These are phyloP conservation scores for Citrus inodora DNA, from an alignment of 345 rosid genomes.

Conservation along the genomic window DNA sequence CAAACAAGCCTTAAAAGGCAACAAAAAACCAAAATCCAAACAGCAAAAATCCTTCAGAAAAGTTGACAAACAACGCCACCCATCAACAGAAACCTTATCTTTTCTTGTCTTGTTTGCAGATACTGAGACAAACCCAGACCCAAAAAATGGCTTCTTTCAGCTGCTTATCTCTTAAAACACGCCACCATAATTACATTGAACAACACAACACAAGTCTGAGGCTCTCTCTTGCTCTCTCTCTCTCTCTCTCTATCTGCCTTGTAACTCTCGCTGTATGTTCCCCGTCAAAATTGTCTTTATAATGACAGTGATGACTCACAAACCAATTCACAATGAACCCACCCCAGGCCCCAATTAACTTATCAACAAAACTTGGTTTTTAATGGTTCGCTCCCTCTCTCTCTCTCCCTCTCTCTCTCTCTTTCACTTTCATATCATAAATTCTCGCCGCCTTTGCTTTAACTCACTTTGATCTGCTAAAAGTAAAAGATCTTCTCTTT, in stretches of 20 bases:
- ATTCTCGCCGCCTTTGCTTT: conserved; percentile 79
- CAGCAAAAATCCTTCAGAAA: conserved; percentile 7
- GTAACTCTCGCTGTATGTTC: conserved; percentile 25
- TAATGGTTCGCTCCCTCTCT: neutral
- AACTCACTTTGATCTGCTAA: conserved; percentile 49
- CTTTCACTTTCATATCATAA: conserved; percentile 20
- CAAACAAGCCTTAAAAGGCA: conserved; percentile 1
- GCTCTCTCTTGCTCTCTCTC: too few species aligned
- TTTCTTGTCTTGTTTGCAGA: neutral
- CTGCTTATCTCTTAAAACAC: neutral
- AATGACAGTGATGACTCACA: conserved; percentile 25
- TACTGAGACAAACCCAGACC: conserved; percentile 8
- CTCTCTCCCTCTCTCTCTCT: neutral
- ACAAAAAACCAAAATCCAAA: neutral
- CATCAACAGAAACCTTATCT: neutral
- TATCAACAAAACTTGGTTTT: neutral
- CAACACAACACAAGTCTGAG: neutral
- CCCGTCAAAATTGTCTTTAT: conserved; percentile 23
- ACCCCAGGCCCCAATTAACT: neutral
- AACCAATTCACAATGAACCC: conserved; percentile 3
- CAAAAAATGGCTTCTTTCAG: neutral
- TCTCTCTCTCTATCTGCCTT: conserved; percentile 16
- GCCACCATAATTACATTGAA: neutral
- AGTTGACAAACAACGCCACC: conserved; percentile 9
- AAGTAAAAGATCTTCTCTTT: conserved; percentile 26